Evolutionary conservation across 768 basidiomycete species (phyloP).

Genomic region (Mycena capillaripes): DNA sequence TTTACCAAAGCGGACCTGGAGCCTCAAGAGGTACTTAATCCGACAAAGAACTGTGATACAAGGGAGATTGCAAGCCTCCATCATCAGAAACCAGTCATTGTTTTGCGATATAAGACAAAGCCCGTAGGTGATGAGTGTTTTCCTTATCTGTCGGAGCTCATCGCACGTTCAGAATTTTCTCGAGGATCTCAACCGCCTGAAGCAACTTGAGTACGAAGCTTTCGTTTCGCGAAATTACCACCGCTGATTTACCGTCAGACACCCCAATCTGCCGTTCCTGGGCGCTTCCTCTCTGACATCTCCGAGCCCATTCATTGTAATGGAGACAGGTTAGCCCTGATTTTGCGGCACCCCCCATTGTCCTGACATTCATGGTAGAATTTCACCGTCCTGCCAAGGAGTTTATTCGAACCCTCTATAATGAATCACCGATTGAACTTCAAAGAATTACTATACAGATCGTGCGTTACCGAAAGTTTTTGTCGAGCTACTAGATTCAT

Average conservation of each 20-base stretch:
- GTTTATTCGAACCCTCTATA: not conserved
- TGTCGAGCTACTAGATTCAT: not conserved
- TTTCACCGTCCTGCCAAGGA: not conserved
- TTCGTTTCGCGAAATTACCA: too few species aligned
- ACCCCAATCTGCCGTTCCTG: slow-evolving; percentile 4
- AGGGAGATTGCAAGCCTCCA: slow-evolving; percentile 1
- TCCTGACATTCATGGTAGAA: not conserved
- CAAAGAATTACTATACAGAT: slow-evolving; percentile 6
- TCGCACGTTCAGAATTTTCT: not conserved
- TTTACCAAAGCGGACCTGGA: not conserved
- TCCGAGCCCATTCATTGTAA: not conserved
- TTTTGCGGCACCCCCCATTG: not conserved
- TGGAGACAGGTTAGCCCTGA: not conserved
- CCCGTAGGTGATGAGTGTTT: not conserved
- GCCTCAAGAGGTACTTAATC: not conserved
- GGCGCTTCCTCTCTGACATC: slow-evolving; percentile 1
- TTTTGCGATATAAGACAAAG: not conserved
- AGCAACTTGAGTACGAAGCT: not conserved
- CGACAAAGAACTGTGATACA: not conserved
- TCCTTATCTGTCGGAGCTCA: not conserved
- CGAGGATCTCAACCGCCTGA: not conserved
- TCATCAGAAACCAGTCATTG: not conserved
- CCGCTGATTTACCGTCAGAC: too few species aligned
- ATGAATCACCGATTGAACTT: not conserved
- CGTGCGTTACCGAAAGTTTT: not conserved